Evolutionary conservation across 108 stramenopile species (phyloP).

Genomic region (Phaeodactylum tricornutum): DNA sequence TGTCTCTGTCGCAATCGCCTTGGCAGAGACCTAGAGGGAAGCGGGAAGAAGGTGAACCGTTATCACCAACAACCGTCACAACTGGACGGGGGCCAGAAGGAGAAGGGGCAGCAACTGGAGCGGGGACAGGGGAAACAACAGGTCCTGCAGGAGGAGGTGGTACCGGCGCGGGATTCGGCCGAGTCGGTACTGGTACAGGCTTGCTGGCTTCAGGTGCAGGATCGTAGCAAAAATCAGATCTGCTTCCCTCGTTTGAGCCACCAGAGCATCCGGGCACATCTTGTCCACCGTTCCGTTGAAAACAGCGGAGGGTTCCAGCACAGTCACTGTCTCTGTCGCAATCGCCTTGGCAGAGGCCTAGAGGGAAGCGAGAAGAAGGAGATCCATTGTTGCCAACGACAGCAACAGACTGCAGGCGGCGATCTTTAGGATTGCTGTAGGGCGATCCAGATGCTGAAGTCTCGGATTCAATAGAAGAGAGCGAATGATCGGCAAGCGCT

Average conservation of each 20-base stretch:
- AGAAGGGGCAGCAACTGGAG: not conserved
- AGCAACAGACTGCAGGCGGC: no score
- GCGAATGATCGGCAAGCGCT: no score
- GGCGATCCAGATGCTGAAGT: no score
- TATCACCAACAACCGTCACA: not conserved
- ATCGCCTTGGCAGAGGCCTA: conserved; percentile 3
- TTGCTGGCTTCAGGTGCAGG: no score
- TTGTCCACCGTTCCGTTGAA: conserved; percentile 6
- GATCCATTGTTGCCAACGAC: conserved; percentile 2
- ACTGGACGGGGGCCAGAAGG: not conserved
- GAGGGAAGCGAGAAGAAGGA: conserved; percentile 8
- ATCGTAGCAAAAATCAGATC: no score
- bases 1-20: conserved; percentile 31
- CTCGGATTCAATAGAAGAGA: no score
- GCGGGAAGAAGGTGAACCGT: not conserved
- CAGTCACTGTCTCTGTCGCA: conserved; percentile 4
- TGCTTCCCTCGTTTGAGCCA: no score
- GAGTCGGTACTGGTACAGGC: no score
- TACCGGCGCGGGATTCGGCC: no score
- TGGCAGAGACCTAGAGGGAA: conserved; percentile 23
- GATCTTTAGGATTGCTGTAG: no score
- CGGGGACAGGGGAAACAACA: not conserved
- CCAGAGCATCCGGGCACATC: conserved; percentile 18
- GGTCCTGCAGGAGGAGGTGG: no score
- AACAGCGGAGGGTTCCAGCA: conserved; percentile 7